Base-by-base conservation (phyloP, 2,329 filamentous ascomycete genomes). In the Stagonosporopsis cucurbitacearum region DNA sequence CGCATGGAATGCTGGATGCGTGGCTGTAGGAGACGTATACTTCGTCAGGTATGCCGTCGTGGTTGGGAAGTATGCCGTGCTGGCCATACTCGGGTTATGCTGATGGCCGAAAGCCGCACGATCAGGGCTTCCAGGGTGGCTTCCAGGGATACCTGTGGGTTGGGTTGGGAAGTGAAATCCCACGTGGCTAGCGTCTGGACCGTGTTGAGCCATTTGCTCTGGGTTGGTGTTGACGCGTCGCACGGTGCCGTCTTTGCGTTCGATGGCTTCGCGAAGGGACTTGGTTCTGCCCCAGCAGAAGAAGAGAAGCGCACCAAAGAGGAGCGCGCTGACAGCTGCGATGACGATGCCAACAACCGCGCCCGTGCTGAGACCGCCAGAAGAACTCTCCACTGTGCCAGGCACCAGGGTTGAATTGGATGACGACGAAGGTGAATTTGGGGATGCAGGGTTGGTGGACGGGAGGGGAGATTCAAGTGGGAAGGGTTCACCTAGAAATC, bases 271-370 rank as follows among this genome's bases (percentile, higher is more conserved):
- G 45, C 63, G 60, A 1, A 71, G 58, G 9, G 56, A 57, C 13
- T 61, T 61, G 25, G 61, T 58, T 19, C 66, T 59, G 43, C 67
- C 64, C 51, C 70, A 67, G 57, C 66, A 70, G 60, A 70, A 64
- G 13, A 70, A 64, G 6, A 70, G 58, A 0, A 67, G 52, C 8
- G 62, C 66, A 3, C 53, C 65, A 0, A 70, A 59, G 13, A 67
- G 35, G 2, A 70, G 13, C 7, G 65, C 59, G 20, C 52, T 41
- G 5, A 70, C 43, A 4, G 83, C 86, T 36, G 84, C 86, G 37
- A 86, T 79, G 77, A 83, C 88, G 72, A 90, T 79, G 1, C 77
- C 79, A 0, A 71, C 77, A 22, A 80, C 78, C 2, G 76, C 73
- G 23, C 77, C 77, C 6, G 62, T 57, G 15, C 70, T 67, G 7